Evolutionary conservation across 768 basidiomycete genomes (phyloP), one percentile per base, ranked within the genome.

Genomic region (Podaxis sp.): DNA sequence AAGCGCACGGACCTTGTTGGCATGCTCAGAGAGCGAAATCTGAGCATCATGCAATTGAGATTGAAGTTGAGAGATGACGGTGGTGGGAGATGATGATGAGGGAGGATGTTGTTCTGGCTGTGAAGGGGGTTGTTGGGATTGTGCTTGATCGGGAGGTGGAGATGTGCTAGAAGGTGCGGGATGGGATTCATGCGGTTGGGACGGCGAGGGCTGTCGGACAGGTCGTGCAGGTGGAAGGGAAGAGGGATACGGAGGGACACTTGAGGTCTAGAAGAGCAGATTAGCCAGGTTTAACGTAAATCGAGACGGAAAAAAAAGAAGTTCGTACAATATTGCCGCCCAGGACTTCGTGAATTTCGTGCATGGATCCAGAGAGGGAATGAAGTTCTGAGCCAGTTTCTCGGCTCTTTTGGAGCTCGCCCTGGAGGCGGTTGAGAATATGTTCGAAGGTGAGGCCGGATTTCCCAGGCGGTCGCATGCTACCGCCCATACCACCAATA

Each of bases 381-480:
- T 87, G 85, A 3, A 99, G 78, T 69, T 98, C 95, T 0, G 87
- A 80, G 13, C 93, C 92, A 0, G 95, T 97, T 69, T 98, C 96
- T 16, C 93, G 85, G 68, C 92, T 94, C 76, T 96, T 97, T 75
- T 91, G 89, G n/a, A 98, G 84, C 70, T 98, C 95, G 64, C 88
- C 87, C 71, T 98, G 95, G 2, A 98, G 77, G 37, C 92, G 85
- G 59, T 81, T 90, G 48, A 98, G 76, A 55, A 98, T 93, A 66
- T 95, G 91, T 67, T 98, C 95, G 69, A 98, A 96, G 6, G 87
- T 91, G 23, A 97, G 78, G 0, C 93, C 93, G 67, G 88, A 89
- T 74, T 93, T 93, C 16, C 91, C 89, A 1, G 90, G 89, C 0
- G 80, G 80, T 13, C 88, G 81, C 74, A 87, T 85, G 62, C 81